phyloP scores from a whole-genome alignment of 2,329 filamentous ascomycete species.

The Venturiaceae sp. region DNA sequence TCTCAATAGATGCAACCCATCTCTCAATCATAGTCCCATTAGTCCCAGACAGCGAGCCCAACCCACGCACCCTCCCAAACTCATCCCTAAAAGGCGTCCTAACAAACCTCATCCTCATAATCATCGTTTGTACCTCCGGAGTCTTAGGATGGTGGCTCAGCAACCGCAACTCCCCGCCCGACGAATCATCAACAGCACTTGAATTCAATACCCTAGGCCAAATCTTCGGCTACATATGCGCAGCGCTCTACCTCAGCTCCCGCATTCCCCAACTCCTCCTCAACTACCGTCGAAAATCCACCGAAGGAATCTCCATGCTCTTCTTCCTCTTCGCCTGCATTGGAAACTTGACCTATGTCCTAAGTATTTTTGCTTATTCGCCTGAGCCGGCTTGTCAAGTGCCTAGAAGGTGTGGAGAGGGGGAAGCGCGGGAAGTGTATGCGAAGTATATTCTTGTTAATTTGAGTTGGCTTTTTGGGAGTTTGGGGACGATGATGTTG shows the following conservation, averaged over 20 bases:
- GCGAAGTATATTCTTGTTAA: conserved; percentile 80
- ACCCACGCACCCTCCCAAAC: conserved; percentile 8
- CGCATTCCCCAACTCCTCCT: conserved; percentile 83
- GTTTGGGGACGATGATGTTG: conserved; percentile 74
- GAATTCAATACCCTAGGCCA: conserved; percentile 72
- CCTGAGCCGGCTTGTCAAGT: conserved; percentile 50
- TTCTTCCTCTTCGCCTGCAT: conserved; percentile 97
- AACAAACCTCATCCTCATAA: conserved; percentile 66
- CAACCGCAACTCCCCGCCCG: conserved; percentile 27
- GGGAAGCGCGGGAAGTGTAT: conserved; percentile 61
- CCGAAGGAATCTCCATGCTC: conserved; percentile 83
- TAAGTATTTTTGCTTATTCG: conserved; percentile 85
- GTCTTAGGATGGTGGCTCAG: conserved; percentile 78
- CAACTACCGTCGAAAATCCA: conserved; percentile 87
- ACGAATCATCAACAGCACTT: conserved; percentile 32
- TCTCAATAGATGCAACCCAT: conserved; percentile 43
- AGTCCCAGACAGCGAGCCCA: conserved; percentile 33
- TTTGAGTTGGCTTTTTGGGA: conserved; percentile 81
- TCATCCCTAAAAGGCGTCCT: conserved; percentile 45
- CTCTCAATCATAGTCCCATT: conserved; percentile 79
- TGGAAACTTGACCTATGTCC: conserved; percentile 86
- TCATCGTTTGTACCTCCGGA: conserved; percentile 73
- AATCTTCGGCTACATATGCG: conserved; percentile 88
- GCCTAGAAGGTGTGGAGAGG: conserved; percentile 45
- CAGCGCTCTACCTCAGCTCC: conserved; percentile 77